phyloP scores from a whole-genome alignment of 345 rosid species.

The Crucihimalaya himalaica region DNA sequence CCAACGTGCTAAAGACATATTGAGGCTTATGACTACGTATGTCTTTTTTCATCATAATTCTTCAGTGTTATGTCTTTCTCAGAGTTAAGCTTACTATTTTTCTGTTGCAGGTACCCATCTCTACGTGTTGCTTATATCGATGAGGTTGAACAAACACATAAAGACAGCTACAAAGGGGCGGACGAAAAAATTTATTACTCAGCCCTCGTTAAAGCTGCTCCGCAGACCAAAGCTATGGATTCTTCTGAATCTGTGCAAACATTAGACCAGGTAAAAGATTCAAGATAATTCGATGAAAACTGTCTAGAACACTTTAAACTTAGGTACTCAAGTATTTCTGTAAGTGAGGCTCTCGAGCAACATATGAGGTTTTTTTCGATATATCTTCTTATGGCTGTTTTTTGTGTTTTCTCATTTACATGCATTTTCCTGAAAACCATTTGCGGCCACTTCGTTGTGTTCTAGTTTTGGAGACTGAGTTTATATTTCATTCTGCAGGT shows the following conservation, averaged over 20 bases:
- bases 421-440: conserved; percentile 3
- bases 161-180: conserved; percentile 51
- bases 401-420: not conserved
- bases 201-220: conserved; percentile 67
- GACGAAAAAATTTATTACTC: conserved; percentile 62
- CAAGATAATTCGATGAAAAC: conserved; percentile 21
- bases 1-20: conserved; percentile 68
- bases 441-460: not conserved
- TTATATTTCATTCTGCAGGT: conserved; percentile 39
- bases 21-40: conserved; percentile 73
- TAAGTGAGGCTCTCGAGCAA: not conserved
- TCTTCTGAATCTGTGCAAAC: conserved; percentile 70
- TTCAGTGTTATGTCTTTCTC: conserved; percentile 1
- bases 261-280: conserved; percentile 62
- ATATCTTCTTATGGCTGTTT: not conserved
- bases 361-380: not conserved
- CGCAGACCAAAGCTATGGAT: conserved; percentile 62
- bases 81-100: not conserved
- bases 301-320: not conserved
- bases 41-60: conserved; percentile 34
- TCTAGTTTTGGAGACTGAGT: conserved; percentile 14
- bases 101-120: conserved; percentile 61
- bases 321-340: not conserved
- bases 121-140: conserved; percentile 79
- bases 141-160: conserved; percentile 69